Evolutionary conservation across 2,329 filamentous ascomycete genomes (phyloP), one percentile per base, ranked within the genome.

Genomic region (Colletotrichum lindemuthianum): DNA sequence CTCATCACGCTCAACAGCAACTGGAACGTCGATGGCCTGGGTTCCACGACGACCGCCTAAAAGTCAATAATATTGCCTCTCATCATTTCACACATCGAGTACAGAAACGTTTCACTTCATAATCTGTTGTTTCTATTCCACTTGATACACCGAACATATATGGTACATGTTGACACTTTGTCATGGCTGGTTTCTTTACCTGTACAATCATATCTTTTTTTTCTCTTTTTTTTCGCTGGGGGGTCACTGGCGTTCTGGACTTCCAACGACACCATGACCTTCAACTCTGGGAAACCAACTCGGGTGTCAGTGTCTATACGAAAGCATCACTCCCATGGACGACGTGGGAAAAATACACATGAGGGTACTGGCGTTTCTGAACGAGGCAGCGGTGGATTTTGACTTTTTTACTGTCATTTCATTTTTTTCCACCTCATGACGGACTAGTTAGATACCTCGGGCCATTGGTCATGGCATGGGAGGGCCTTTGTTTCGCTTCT

Each of bases 21-120:
- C 68, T 83, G 81, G 81, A 74, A 68, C n/a, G 58, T 71, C 2
- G 74, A 78, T 15, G 68, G 60, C 11, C 59, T 72, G 24, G 60
- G 61, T 10, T 16, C 44, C 2, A 55, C 61, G 4, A 40, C 57
- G 36, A 49, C 65, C 32, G 37, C 48, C 15, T 63, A 32, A 24
- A 24, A 63, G 15, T n/a, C 36, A 12, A 51, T 33, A 44, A 8
- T 36, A 10, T 12, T 37, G 7, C 12, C 24, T 3, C 36, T 47
- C 49, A 34, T 57, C 45, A 47, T n/a, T 65, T 44, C 37, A 53
- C 4, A 44, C 24, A 48, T 60, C 5, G 24, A 9, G 15, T 51
- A 15, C 13, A 51, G 6, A 54, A 64, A 55, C 48, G 15, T 39
- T 55, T 67, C 45, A 47, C 8, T 68, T 66, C 50, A 55, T 60